phyloP scores from a whole-genome alignment of 305 asterid species.

The Fraxinus sp. region DNA sequence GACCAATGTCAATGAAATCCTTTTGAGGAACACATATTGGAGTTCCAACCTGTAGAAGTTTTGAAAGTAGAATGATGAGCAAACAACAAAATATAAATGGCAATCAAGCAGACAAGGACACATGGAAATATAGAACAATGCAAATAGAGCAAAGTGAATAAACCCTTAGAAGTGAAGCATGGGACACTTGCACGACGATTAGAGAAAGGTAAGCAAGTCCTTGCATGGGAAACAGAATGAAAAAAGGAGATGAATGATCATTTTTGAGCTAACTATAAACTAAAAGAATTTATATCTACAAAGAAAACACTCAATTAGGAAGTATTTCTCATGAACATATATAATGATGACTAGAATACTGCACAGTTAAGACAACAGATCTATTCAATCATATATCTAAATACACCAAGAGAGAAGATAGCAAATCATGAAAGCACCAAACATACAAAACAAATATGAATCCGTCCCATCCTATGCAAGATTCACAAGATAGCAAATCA shows the following conservation, averaged over 20 bases:
- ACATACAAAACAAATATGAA: neutral
- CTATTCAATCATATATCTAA: neutral
- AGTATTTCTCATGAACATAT: neutral
- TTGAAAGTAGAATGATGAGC: conserved; percentile 6
- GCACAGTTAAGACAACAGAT: neutral
- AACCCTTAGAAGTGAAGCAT: neutral
- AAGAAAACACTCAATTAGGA: neutral
- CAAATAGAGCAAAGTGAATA: neutral
- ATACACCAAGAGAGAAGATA: neutral
- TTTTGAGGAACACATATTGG: conserved; percentile 83
- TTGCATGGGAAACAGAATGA: neutral
- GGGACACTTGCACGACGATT: neutral
- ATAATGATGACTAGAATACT: neutral
- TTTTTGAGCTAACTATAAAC: neutral
- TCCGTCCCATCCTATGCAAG: neutral
- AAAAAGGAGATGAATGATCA: neutral
- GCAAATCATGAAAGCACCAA: neutral
- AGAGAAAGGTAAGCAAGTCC: neutral
- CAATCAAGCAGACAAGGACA: neutral
- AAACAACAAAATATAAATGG: neutral
- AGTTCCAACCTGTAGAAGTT: conserved; percentile 68
- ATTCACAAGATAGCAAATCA: neutral
- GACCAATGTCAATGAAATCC: conserved; percentile 85
- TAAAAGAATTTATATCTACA: neutral
- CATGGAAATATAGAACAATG: neutral